Conservation (phyloP, 805 yeast genomes). For the Candida michaelii region DNA sequence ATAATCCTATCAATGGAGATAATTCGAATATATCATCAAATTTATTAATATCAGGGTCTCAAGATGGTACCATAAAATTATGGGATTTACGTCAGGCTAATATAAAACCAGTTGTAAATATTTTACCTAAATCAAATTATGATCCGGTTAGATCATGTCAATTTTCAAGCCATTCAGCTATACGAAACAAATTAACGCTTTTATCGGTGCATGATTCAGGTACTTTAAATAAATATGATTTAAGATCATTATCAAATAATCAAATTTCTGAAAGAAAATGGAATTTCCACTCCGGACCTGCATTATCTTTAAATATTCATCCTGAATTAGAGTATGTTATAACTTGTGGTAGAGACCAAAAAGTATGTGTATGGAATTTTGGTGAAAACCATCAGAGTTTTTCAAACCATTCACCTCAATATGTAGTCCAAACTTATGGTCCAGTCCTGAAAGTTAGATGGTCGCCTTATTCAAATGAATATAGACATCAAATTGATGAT, state of each 20-base stretch:
- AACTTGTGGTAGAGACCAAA: slow-evolving; percentile 92
- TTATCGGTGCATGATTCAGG: slow-evolving; percentile 90
- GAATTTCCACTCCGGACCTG: slow-evolving; percentile 91
- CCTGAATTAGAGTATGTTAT: slow-evolving; percentile 77
- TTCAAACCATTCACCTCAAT: slow-evolving; percentile 52
- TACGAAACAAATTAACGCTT: slow-evolving; percentile 45
- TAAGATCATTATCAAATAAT: slow-evolving; percentile 41
- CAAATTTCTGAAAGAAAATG: slow-evolving; percentile 68
- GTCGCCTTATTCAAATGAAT: slow-evolving; percentile 34
- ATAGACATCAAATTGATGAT: slow-evolving; percentile 22
- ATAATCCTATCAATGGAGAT: slow-evolving; percentile 16
- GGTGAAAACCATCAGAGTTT: slow-evolving; percentile 22
- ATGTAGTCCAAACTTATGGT: slow-evolving; percentile 69
- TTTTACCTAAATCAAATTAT: slow-evolving; percentile 53
- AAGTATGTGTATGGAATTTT: slow-evolving; percentile 71
- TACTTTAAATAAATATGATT: slow-evolving; percentile 79
- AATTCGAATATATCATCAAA: slow-evolving; percentile 11
- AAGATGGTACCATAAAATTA: slow-evolving; percentile 72
- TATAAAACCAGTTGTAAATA: slow-evolving; percentile 48
- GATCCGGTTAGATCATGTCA: slow-evolving; percentile 67
- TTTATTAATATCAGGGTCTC: slow-evolving; percentile 58
- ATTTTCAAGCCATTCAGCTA: slow-evolving; percentile 50
- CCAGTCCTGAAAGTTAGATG: slow-evolving; percentile 79
- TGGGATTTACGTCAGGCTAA: slow-evolving; percentile 65
- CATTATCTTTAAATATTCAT: slow-evolving; percentile 84